Percentiles rank a stretch among this genome's conserved stretches.
Evolutionary conservation across 1,284 basidiomycete species (phyloP).

Genomic region (Malassezia arunalokei): DNA sequence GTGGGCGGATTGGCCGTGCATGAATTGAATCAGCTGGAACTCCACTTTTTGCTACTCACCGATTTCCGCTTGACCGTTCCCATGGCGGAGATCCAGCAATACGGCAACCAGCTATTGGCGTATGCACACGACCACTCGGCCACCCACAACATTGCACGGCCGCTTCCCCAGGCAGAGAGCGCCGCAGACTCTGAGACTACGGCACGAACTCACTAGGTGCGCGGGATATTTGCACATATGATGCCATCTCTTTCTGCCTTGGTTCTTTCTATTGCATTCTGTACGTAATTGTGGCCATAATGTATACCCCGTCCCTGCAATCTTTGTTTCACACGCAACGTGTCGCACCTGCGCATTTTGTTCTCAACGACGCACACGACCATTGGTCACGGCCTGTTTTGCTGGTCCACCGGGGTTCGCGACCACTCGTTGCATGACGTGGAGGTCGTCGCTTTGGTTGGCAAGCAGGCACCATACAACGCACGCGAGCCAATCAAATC

Average conservation of each 20-base stretch:
- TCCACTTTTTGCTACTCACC: conserved; percentile 90
- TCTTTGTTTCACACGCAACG: no score
- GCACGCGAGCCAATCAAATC: no score
- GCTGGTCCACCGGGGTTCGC: no score
- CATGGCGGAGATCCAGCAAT: conserved; percentile 81
- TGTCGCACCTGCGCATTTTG: no score
- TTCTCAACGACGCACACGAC: no score
- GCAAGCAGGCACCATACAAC: no score
- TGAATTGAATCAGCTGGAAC: conserved; percentile 90
- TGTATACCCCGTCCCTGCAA: no score
- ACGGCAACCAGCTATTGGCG: conserved; percentile 71
- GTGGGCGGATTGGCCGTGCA: conserved; percentile 85
- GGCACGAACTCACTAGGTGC: no score
- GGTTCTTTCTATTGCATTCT: neutral
- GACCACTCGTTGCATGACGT: no score
- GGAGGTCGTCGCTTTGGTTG: no score
- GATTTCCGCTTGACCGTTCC: conserved; percentile 83
- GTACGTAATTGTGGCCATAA: neutral
- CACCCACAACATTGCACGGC: neutral
- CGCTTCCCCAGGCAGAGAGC: neutral
- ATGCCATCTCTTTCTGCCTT: neutral
- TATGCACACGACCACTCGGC: conserved; percentile 38
- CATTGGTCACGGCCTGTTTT: no score
- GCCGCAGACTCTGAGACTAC: neutral
- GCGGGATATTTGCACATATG: neutral